Percentiles rank a stretch among this genome's conserved stretches.
These are phyloP conservation scores for Capsella bursapastoris DNA, from an alignment of 345 rosid genomes.

Conservation along the genomic window DNA sequence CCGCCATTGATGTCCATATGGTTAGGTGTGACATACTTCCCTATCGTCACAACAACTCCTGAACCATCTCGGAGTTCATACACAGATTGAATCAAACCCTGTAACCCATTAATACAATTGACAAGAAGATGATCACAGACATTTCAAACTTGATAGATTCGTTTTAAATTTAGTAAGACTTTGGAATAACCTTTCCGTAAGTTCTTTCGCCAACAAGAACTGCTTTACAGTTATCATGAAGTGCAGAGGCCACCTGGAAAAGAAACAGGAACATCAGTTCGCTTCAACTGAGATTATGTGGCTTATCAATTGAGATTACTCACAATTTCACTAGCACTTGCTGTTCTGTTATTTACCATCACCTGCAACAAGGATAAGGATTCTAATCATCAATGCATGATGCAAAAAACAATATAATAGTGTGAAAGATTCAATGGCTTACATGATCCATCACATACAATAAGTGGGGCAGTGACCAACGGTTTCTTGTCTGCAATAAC, in stretches of 20 bases:
- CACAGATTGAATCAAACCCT: conserved; percentile 94
- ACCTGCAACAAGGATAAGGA: conserved; percentile 53
- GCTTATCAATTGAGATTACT: conserved; percentile 31
- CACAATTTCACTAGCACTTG: conserved; percentile 97
- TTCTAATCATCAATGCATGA: conserved; percentile 17
- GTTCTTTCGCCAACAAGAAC: conserved; percentile 93
- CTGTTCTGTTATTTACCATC: conserved; percentile 89
- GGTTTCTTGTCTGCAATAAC: conserved; percentile 69
- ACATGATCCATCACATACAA: conserved; percentile 61
- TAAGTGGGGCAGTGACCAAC: conserved; percentile 69
- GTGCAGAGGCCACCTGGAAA: conserved; percentile 94
- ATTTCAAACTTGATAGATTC: conserved; percentile 23
- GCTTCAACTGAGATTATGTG: neutral
- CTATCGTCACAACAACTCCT: conserved; percentile 83
- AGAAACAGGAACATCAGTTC: conserved; percentile 9
- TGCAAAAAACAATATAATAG: neutral
- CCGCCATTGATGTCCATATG: conserved; percentile 92
- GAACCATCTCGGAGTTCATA: conserved; percentile 92
- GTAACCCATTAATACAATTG: conserved; percentile 19
- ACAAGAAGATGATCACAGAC: conserved; percentile 8
- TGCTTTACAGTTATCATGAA: conserved; percentile 97
- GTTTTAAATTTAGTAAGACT: neutral
- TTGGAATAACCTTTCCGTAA: conserved; percentile 74
- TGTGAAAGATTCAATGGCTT: conserved; percentile 23
- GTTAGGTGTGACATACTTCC: conserved; percentile 90